Conservation (phyloP, 768 basidiomycete genomes). For the Podaxis carcinomalis region DNA sequence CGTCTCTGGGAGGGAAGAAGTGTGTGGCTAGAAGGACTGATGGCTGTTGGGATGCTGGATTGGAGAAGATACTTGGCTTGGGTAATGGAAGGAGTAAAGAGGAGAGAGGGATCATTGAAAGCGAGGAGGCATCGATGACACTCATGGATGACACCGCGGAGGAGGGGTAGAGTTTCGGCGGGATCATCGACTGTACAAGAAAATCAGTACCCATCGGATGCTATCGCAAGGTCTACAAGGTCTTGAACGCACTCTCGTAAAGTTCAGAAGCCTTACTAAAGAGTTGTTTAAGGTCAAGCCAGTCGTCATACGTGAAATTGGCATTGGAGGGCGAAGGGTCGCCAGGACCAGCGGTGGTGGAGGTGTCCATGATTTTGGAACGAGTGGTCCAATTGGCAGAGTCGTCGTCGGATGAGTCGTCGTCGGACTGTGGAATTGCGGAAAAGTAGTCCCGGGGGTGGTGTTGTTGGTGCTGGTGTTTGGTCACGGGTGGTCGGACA, state of each 20-base stretch:
- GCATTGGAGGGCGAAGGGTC: neutral
- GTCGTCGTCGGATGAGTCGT: conserved; percentile 13
- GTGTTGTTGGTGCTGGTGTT: conserved; percentile 15
- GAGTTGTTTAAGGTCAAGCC: conserved; percentile 65
- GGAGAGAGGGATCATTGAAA: conserved; percentile 52
- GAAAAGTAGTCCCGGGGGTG: conserved; percentile 31
- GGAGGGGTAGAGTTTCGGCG: conserved; percentile 45
- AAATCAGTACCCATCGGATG: neutral
- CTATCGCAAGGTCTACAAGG: neutral
- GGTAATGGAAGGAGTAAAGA: conserved; percentile 28
- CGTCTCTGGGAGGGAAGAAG: conserved; percentile 9
- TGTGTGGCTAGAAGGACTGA: neutral
- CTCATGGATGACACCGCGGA: conserved; percentile 64
- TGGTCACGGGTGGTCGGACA: conserved; percentile 10
- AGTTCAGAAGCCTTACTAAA: conserved; percentile 52
- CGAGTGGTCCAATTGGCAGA: conserved; percentile 27
- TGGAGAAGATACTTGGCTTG: neutral
- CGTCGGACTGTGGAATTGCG: conserved; percentile 18
- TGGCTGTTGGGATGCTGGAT: neutral
- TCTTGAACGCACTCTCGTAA: conserved; percentile 47
- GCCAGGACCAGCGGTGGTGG: conserved; percentile 28
- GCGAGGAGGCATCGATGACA: conserved; percentile 57
- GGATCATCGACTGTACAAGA: conserved; percentile 36
- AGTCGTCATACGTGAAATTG: conserved; percentile 38
- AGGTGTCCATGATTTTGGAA: conserved; percentile 36